Base-by-base conservation (phyloP, 352 stramenopile genomes). In the Globisporangium takayamanum region DNA sequence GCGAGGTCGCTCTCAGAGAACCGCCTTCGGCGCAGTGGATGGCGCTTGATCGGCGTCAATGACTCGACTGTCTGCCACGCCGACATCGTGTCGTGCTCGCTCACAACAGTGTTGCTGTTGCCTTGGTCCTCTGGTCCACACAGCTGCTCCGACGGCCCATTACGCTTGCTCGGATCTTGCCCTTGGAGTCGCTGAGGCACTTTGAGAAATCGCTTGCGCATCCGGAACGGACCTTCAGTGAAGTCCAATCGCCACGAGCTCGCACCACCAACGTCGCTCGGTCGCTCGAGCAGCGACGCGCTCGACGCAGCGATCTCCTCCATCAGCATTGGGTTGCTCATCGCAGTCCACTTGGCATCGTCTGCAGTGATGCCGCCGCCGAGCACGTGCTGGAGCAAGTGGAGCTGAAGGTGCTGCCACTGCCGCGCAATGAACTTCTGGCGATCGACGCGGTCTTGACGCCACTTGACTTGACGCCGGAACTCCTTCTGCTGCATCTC, bases 381-480 rank as follows among this genome's bases (percentile, higher is more conserved):
- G 11, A 80, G 51, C 0, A 49, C 42, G 33, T 80, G 71, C 28
- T 75, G 46, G 22, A 72, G 53, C 18, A 77, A 51, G 18, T 67
- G 59, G 26, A 65, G 57, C 0, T 72, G 63, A 14, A 87, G 26
- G 12, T 73, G 63, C 36, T 76, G 52, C 80, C 78, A 86, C 54
- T 89, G 73, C 0, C 77, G 72, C 14, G 63, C 55, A 44, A 77
- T 75, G 53, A 86, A 89, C 50, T 89, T 88, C 26, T 88, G 73
- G 6, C 78, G 65, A 36, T 89, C 80, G 11, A 88, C 55, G 2
- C 68, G 71, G 42, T 88, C 76, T 78, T 89, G 80, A 16, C 68
- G 68, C 80, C 80, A 88, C 48, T 87, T 88, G 5, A 80, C 64
- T 56, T 88, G 77, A 0, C 76, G 67, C 22, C 69, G 66, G 37